Evolutionary conservation across 225 moss, liverwort and hornwort genomes (phyloP).

Genomic region (Ulota crispa): DNA sequence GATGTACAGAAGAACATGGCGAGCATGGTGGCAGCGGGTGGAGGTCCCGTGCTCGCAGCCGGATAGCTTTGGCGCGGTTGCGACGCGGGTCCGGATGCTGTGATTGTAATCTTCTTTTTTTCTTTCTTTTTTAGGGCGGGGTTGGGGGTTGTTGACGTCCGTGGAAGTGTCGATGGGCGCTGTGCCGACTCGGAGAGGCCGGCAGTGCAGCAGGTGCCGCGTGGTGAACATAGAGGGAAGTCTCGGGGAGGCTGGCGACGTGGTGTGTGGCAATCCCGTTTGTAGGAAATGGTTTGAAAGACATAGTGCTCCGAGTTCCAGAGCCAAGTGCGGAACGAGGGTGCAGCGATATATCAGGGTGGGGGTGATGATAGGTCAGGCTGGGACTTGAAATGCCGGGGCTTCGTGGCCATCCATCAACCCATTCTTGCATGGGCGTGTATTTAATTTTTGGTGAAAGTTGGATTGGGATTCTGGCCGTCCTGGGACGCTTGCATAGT

Average conservation of each 20-base stretch:
- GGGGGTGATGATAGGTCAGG: constrained; percentile 30
- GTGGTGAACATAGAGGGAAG: constrained; percentile 14
- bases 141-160: constrained; percentile 26
- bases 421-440: constrained; percentile 39
- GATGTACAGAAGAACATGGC: constrained; percentile 51
- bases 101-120: constrained; percentile 32
- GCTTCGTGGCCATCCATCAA: constrained; percentile 34
- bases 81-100: constrained; percentile 2
- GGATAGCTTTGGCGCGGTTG: constrained; percentile 32
- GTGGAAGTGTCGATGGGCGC: constrained; percentile 28
- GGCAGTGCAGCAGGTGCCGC: constrained; percentile 29
- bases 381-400: constrained; percentile 17
- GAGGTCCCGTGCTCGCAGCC: constrained; percentile 38
- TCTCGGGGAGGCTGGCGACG: constrained; percentile 22
- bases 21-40: constrained; percentile 37
- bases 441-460: constrained; percentile 47
- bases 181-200: constrained; percentile 31
- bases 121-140: background rate
- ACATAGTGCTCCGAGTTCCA: constrained; percentile 43
- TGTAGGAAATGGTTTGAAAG: constrained; percentile 33
- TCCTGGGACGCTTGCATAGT: background rate
- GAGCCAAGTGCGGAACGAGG: constrained; percentile 22
- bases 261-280: constrained; percentile 31
- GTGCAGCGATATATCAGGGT: constrained; percentile 32
- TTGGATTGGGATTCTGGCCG: constrained; percentile 7